Evolutionary conservation across 2,329 filamentous ascomycete species (phyloP), one percentile per base, ranked within the genome.

Genomic region (Coniosporium tulheliwenetii): DNA sequence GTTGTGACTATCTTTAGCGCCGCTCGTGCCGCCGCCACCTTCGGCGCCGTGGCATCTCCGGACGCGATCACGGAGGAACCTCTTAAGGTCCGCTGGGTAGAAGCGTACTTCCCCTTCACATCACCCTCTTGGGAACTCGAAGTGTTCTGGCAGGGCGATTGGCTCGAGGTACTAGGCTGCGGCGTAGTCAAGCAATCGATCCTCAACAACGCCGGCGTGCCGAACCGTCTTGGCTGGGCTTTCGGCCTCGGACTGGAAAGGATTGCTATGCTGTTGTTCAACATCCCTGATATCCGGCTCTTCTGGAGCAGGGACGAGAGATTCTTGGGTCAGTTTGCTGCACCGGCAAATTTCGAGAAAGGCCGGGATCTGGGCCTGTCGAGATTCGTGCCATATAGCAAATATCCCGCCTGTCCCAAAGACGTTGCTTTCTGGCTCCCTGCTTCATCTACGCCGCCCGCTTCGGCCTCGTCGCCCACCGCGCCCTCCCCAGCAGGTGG

Each of bases 91-190:
- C 77, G 91, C 48, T 98, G 91, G 91, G 79, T 96, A 7, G 89
- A 95, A 60, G 86, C 91, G 1, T 96, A 91, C 62, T 98, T 98
- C 63, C 91, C 91, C 33, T 96, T 96, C 58, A 98, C 91, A 1
- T 87, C 80, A 43, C 91, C 91, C 0, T 91, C 82, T 5, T 98
- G 85, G 83, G 91, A 98, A 59, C 72, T 98, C 16, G 91, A 98
- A 57, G 85, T 98, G 8, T 87, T 84, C 67, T 95, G 89, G 74
- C 79, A 81, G 49, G 87, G 84, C 29, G 83, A 93, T 57, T 98
- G 91, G 91, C 77, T 98, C 30, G 91, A 98, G 63, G 78, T 96
- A 4, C 72, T 98, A 1, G 91, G 91, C n/a, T 93, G 81, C 51
- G 91, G 91, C 31, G 77, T 98, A 31, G 80, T 91, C 35, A 77